Conservation (phyloP, 2,329 filamentous ascomycete species). For the Trichoderma atrobrunneum region DNA sequence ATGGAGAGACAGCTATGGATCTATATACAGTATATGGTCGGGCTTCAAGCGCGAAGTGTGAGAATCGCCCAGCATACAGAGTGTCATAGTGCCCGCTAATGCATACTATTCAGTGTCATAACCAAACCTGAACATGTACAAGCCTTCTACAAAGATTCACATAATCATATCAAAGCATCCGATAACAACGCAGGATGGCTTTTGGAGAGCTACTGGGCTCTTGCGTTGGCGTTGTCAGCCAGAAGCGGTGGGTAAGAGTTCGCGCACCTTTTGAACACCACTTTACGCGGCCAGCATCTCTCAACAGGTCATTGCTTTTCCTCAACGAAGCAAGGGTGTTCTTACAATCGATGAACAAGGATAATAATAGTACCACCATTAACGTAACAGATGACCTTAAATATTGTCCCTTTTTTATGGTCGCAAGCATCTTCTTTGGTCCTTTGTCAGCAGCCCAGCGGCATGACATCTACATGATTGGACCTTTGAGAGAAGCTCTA, state of each 20-base stretch:
- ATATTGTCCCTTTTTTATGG: slow-evolving; percentile 11
- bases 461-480: not conserved
- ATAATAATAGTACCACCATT: not conserved
- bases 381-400: slow-evolving; percentile 13
- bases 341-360: not conserved
- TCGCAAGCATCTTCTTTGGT: slow-evolving; percentile 18
- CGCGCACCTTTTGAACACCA: slow-evolving; percentile 13
- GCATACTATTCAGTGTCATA: not conserved
- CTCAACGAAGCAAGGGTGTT: not conserved
- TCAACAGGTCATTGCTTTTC: not conserved
- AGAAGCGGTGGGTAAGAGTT: slow-evolving; percentile 7
- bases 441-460: not conserved
- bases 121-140: slow-evolving; percentile 12
- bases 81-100: not conserved
- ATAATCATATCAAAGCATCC: slow-evolving; percentile 13
- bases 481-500: not conserved
- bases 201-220: slow-evolving; percentile 11
- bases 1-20: slow-evolving; percentile 1
- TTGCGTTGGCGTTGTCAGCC: slow-evolving; percentile 17
- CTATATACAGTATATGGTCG: slow-evolving; percentile 18
- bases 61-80: not conserved
- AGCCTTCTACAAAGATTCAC: slow-evolving; percentile 15
- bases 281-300: slow-evolving; percentile 5
- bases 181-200: slow-evolving; percentile 18
- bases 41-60: slow-evolving; percentile 16